Evolutionary conservation across 805 yeast species (phyloP).

Genomic region (Hanseniaspora mollemarum): DNA sequence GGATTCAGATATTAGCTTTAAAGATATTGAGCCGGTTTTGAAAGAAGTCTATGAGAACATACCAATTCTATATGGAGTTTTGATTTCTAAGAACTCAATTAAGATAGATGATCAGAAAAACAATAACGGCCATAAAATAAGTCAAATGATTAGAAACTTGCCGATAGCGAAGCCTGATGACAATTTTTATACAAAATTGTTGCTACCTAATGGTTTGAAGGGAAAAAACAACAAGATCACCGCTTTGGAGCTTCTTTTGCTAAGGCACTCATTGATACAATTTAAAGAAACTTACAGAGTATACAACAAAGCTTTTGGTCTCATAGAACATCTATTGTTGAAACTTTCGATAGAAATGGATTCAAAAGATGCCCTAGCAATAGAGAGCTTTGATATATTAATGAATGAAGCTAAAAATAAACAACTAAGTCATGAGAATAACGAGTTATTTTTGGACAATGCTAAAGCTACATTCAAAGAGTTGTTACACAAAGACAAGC

Average conservation of each 20-base stretch:
- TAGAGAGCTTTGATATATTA: conserved; percentile 58
- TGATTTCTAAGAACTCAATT: background rate
- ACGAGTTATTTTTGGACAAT: conserved; percentile 46
- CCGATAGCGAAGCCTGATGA: background rate
- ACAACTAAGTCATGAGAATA: conserved; percentile 22
- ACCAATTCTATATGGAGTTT: background rate
- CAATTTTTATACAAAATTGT: background rate
- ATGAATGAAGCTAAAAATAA: conserved; percentile 24
- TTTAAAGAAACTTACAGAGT: conserved; percentile 37
- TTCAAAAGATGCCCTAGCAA: conserved; percentile 64
- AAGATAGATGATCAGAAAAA: background rate
- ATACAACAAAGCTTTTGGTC: conserved; percentile 43
- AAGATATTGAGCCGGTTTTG: conserved; percentile 6
- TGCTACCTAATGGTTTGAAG: background rate
- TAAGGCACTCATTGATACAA: conserved; percentile 11
- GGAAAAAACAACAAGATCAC: conserved; percentile 20
- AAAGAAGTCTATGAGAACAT: conserved; percentile 5
- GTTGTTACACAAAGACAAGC: conserved; percentile 42
- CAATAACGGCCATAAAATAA: conserved; percentile 3
- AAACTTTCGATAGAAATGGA: conserved; percentile 79
- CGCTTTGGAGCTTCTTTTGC: conserved; percentile 14
- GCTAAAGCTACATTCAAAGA: conserved; percentile 52
- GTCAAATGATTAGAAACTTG: conserved; percentile 1
- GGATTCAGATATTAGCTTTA: conserved; percentile 14
- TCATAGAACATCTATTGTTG: conserved; percentile 59